Percentiles rank a stretch among this genome's conserved stretches.
These are phyloP conservation scores for Salvia rosmarinus DNA, from an alignment of 257 asterid species.

Conservation along the genomic window DNA sequence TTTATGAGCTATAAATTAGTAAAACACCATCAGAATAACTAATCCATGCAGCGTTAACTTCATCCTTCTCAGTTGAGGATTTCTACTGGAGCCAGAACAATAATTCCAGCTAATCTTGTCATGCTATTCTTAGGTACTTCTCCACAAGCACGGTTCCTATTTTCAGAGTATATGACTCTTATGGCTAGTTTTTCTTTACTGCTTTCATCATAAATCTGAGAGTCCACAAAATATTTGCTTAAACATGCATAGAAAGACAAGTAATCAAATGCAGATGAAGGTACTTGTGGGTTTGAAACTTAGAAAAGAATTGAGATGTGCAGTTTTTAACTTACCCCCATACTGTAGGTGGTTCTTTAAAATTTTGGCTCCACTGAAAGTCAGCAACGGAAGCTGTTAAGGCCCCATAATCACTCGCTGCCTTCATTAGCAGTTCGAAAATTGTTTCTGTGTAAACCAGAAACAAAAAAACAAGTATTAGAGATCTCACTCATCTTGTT, in stretches of 20 bases:
- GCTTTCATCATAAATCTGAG: slow-evolving; percentile 6
- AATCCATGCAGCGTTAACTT: background rate
- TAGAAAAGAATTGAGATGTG: background rate
- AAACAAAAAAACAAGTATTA: slow-evolving; percentile 14
- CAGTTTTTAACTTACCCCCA: slow-evolving; percentile 77
- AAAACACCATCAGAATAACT: background rate
- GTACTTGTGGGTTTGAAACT: background rate
- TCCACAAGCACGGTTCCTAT: background rate
- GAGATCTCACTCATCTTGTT: slow-evolving; percentile 6
- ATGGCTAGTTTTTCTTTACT: background rate
- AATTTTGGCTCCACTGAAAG: slow-evolving; percentile 96
- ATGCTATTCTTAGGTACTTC: background rate
- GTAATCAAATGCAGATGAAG: background rate
- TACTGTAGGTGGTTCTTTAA: slow-evolving; percentile 89
- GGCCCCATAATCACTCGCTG: slow-evolving; percentile 96
- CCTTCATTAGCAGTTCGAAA: slow-evolving; percentile 95
- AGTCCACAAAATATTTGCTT: background rate
- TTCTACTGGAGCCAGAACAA: background rate
- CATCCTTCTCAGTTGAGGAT: slow-evolving; percentile 4
- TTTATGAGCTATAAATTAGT: background rate
- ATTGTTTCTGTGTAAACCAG: slow-evolving; percentile 79
- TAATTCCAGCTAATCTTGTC: background rate
- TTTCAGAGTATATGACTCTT: background rate
- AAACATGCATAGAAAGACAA: background rate
- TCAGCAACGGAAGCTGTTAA: slow-evolving; percentile 91